Percentiles rank a stretch among this genome's conserved stretches.
Conservation (phyloP, 2,329 filamentous ascomycete genomes). For the Monilinia vaccinii-corymbosi region DNA sequence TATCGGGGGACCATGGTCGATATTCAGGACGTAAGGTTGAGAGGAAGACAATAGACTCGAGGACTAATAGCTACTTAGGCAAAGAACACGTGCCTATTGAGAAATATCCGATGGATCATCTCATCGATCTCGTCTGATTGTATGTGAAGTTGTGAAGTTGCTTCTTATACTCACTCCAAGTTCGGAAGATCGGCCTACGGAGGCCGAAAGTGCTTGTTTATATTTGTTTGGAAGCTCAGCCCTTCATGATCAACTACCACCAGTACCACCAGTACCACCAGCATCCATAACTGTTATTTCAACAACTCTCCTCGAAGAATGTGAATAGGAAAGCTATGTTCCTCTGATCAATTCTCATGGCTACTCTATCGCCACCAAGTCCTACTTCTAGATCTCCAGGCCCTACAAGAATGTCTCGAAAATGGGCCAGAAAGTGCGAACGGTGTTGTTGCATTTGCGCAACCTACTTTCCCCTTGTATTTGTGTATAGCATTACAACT, state of each 20-base stretch:
- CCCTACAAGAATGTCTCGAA: conserved; percentile 41
- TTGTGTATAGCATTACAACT: conserved; percentile 82
- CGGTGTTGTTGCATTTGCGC: conserved; percentile 72
- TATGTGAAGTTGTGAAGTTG: not conserved
- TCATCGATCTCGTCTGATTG: not conserved
- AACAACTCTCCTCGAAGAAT: conserved; percentile 3
- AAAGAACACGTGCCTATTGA: not conserved
- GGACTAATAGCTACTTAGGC: not conserved
- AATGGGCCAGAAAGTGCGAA: conserved; percentile 63
- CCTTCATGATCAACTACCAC: too few species aligned
- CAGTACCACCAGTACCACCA: too few species aligned
- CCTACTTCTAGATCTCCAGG: conserved; percentile 29
- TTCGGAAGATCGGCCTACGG: not conserved
- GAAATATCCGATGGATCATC: not conserved
- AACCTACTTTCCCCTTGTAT: conserved; percentile 77
- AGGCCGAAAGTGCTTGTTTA: not conserved
- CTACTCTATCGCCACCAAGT: conserved; percentile 18
- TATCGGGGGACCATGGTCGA: not conserved
- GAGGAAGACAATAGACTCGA: not conserved
- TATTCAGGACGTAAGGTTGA: not conserved
- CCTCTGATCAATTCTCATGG: conserved; percentile 17
- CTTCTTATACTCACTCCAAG: not conserved
- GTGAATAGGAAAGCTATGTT: not conserved
- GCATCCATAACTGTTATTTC: not conserved
- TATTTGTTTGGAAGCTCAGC: not conserved